These are phyloP conservation scores for Penicillium crystallinum DNA, from an alignment of 495 filamentous ascomycete genomes.

Conservation along the genomic window DNA sequence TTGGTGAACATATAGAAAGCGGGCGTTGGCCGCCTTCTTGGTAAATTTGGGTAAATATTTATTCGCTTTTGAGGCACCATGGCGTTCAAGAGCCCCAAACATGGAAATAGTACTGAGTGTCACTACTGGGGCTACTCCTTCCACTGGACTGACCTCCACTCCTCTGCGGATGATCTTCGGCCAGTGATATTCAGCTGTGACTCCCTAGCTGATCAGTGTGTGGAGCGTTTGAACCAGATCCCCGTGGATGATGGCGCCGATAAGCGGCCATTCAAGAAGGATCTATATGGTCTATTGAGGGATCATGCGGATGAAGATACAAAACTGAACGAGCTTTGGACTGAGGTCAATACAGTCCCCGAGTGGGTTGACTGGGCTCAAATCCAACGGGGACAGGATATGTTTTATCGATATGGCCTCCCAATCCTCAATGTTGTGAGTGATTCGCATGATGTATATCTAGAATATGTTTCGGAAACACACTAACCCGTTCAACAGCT, in stretches of 20 bases:
- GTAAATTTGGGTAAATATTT: too few species aligned
- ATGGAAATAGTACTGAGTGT: conserved; percentile 18
- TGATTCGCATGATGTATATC: conserved; percentile 1
- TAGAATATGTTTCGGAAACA: background rate
- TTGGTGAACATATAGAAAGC: background rate
- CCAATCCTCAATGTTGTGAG: conserved; percentile 50
- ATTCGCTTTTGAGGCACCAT: too few species aligned
- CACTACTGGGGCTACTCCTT: conserved; percentile 65
- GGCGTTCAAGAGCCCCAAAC: conserved; percentile 12
- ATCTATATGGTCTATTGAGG: conserved; percentile 58
- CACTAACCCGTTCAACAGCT: conserved; percentile 17
- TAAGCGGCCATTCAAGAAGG: conserved; percentile 33
- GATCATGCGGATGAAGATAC: conserved; percentile 53
- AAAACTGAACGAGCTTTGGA: conserved; percentile 58
- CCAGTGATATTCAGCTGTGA: conserved; percentile 63
- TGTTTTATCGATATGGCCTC: conserved; percentile 69
- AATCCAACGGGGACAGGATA: conserved; percentile 55
- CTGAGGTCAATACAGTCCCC: conserved; percentile 62
- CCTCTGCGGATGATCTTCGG: conserved; percentile 54
- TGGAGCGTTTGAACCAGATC: conserved; percentile 55
- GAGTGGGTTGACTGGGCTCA: conserved; percentile 81
- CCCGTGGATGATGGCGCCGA: conserved; percentile 23
- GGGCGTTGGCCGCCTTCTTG: too few species aligned
- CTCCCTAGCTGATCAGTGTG: conserved; percentile 57
- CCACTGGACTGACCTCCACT: conserved; percentile 62